Evolutionary conservation across 495 filamentous ascomycete genomes (phyloP).

Genomic region (Aspergillus homomorphus): DNA sequence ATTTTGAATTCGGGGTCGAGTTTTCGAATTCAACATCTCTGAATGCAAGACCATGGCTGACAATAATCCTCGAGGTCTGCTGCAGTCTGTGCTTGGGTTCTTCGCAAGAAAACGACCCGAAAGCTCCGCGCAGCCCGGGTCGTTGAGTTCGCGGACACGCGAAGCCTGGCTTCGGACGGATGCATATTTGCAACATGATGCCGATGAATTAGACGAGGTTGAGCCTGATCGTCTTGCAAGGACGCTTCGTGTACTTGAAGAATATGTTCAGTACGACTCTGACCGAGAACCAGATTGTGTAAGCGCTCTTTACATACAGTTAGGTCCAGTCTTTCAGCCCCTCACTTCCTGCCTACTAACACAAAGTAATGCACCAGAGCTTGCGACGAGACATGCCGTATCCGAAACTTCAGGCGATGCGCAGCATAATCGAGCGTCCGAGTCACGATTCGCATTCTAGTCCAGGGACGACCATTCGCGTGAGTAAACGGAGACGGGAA

Average conservation of each 20-base stretch:
- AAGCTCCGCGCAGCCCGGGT: slow-evolving; percentile 24
- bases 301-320: slow-evolving; percentile 19
- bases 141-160: slow-evolving; percentile 24
- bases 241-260: slow-evolving; percentile 27
- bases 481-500: slow-evolving; percentile 29
- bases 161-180: slow-evolving; percentile 35
- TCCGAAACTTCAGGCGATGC: slow-evolving; percentile 19
- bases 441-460: slow-evolving; percentile 19
- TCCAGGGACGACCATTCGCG: slow-evolving; percentile 19
- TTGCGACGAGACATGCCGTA: slow-evolving; percentile 15
- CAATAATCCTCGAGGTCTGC: slow-evolving; percentile 23
- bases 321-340: slow-evolving; percentile 16
- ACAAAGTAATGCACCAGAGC: slow-evolving; percentile 17
- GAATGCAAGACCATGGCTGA: slow-evolving; percentile 15
- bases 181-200: slow-evolving; percentile 29
- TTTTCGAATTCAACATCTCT: too few species aligned
- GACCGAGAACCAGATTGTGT: slow-evolving; percentile 23
- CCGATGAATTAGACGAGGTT: slow-evolving; percentile 22
- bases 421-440: slow-evolving; percentile 18
- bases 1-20: too few species aligned
- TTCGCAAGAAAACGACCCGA: slow-evolving; percentile 31
- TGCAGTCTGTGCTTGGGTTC: slow-evolving; percentile 28
- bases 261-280: slow-evolving; percentile 24
- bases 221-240: slow-evolving; percentile 24
- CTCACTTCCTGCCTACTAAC: slow-evolving; percentile 20